phyloP scores from a whole-genome alignment of 2,329 filamentous ascomycete species.

The Microsporum ferrugineum region DNA sequence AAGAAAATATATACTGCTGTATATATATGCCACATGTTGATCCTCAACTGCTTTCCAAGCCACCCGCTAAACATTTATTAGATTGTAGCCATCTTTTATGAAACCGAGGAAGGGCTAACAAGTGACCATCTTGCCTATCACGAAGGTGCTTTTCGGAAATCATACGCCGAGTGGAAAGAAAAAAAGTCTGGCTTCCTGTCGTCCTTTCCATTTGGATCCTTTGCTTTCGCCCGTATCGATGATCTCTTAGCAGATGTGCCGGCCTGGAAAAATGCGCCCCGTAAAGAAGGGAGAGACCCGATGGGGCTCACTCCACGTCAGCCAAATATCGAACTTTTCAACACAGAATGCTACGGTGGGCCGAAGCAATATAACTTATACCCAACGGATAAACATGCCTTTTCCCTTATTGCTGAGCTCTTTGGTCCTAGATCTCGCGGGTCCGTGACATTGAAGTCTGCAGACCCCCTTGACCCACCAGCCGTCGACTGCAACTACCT shows the following conservation, averaged over 20 bases:
- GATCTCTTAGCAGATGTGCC: slow-evolving; percentile 45
- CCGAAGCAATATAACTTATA: slow-evolving; percentile 47
- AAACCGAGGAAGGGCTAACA: slow-evolving; percentile 43
- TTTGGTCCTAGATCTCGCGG: slow-evolving; percentile 46
- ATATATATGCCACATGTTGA: not conserved
- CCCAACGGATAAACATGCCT: slow-evolving; percentile 45
- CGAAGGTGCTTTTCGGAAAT: slow-evolving; percentile 39
- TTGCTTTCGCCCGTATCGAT: slow-evolving; percentile 52
- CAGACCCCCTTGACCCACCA: slow-evolving; percentile 28
- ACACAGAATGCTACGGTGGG: slow-evolving; percentile 50
- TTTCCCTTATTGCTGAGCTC: slow-evolving; percentile 48
- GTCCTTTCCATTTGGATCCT: slow-evolving; percentile 52
- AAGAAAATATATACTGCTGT: not conserved
- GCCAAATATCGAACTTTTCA: slow-evolving; percentile 53
- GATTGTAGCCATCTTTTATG: slow-evolving; percentile 51
- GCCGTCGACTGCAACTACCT: slow-evolving; percentile 39
- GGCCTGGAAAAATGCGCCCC: slow-evolving; percentile 43
- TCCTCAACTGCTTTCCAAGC: not conserved
- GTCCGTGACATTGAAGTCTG: slow-evolving; percentile 32
- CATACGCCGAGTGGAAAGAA: slow-evolving; percentile 47
- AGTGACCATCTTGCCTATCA: slow-evolving; percentile 49
- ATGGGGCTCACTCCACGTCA: slow-evolving; percentile 49
- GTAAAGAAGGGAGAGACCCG: slow-evolving; percentile 45
- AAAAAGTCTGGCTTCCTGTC: slow-evolving; percentile 49
- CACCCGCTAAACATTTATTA: slow-evolving; percentile 16